phyloP scores from a whole-genome alignment of 306 rosid species.

The Prunus davidiana region DNA sequence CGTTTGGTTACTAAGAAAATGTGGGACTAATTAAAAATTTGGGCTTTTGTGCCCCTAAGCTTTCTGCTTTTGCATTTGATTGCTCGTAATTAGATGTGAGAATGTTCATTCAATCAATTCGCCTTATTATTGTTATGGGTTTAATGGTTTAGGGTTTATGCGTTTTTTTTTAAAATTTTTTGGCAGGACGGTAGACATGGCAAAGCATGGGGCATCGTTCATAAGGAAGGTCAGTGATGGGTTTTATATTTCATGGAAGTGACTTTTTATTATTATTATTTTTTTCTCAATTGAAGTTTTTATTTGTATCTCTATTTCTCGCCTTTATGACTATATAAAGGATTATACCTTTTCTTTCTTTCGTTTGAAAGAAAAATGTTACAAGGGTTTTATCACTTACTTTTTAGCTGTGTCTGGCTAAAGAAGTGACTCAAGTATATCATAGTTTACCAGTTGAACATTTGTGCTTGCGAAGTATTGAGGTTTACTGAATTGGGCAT shows the following conservation, averaged over 20 bases:
- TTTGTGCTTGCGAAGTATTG: neutral
- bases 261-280: neutral
- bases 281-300: too few relatives aligned
- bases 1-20: neutral
- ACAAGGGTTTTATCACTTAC: neutral
- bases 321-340: neutral
- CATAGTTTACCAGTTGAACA: neutral
- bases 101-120: neutral
- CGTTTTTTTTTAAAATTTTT: neutral
- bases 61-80: neutral
- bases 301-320: neutral
- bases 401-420: neutral
- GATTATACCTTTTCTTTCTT: neutral
- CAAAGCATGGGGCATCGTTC: conserved; percentile 94
- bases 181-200: conserved; percentile 90
- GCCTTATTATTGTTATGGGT: neutral
- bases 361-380: neutral
- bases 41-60: neutral
- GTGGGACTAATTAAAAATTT: neutral
- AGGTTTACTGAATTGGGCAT: neutral
- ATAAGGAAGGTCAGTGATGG: conserved; percentile 61
- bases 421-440: neutral
- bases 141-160: conserved; percentile 25
- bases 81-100: neutral
- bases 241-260: conserved; percentile 4